phyloP scores from a whole-genome alignment of 2,329 filamentous ascomycete species.

The Colletotrichum sp. region DNA sequence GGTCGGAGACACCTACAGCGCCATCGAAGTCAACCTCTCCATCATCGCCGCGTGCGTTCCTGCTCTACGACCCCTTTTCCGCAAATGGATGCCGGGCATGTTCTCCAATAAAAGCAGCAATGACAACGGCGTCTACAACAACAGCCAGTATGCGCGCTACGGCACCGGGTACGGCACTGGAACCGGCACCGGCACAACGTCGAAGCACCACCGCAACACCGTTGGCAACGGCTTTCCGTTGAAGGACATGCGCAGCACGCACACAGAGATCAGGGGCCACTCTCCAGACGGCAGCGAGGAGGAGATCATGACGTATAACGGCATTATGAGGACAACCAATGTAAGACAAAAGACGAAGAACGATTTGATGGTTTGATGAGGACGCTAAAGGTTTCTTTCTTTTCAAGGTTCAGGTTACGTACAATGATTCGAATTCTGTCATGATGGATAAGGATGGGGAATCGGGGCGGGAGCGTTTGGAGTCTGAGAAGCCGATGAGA shows the following conservation, averaged over 20 bases:
- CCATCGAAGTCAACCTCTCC: constrained; percentile 41
- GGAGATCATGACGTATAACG: constrained; percentile 45
- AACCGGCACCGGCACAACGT: constrained; percentile 24
- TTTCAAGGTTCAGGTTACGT: background rate
- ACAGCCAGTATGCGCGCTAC: constrained; percentile 26
- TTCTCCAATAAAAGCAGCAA: background rate
- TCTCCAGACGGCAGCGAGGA: constrained; percentile 40
- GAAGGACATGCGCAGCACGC: constrained; percentile 29
- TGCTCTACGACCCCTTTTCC: constrained; percentile 37
- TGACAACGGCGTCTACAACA: constrained; percentile 17
- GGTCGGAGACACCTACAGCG: constrained; percentile 30
- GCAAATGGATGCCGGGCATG: constrained; percentile 24
- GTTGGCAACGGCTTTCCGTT: constrained; percentile 14
- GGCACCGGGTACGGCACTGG: constrained; percentile 26
- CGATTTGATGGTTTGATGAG: background rate
- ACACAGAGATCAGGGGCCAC: constrained; percentile 37
- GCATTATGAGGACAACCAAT: constrained; percentile 32
- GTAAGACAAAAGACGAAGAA: background rate
- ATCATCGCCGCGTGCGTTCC: constrained; percentile 42
- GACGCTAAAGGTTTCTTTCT: background rate
- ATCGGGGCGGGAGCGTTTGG: background rate
- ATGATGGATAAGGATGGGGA: constrained; percentile 3
- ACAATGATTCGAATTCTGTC: background rate
- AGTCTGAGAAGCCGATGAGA: background rate
- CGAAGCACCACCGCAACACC: constrained; percentile 14